Evolutionary conservation across 306 rosid species (phyloP).

Genomic region (Glycyrrhiza uralensis): DNA sequence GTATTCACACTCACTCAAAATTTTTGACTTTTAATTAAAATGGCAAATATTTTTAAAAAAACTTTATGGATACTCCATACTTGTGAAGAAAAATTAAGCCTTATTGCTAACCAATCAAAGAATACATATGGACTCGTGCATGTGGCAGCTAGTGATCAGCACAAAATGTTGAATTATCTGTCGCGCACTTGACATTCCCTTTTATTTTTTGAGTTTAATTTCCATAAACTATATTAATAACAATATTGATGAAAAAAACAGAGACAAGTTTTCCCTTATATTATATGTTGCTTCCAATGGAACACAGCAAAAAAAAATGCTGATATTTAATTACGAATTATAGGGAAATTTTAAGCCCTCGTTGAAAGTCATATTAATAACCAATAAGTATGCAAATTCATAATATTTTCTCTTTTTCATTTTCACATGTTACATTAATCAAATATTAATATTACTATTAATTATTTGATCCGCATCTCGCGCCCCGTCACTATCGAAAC

Average conservation of each 20-base stretch:
- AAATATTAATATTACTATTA: no score
- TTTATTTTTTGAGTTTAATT: no score
- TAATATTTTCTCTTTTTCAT: no score
- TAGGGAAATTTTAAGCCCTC: background rate
- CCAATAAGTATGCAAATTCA: background rate
- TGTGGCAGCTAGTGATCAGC: background rate
- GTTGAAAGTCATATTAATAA: background rate
- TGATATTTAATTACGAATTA: background rate
- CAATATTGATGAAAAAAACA: no score
- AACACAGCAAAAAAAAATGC: background rate
- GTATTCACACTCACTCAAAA: constrained; percentile 10
- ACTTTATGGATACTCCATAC: background rate
- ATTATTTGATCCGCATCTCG: constrained; percentile 13
- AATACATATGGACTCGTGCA: background rate
- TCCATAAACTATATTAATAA: no score
- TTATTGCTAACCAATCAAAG: background rate
- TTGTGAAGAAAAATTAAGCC: background rate
- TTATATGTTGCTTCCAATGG: background rate
- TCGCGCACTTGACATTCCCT: background rate
- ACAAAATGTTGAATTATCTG: background rate
- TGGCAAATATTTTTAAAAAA: background rate
- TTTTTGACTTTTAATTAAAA: constrained; percentile 17
- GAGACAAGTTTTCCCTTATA: no score
- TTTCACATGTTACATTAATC: no score
- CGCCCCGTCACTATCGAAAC: constrained; percentile 25